Base-by-base conservation (phyloP, 2,329 filamentous ascomycete genomes). In the Neonectria faginata region DNA sequence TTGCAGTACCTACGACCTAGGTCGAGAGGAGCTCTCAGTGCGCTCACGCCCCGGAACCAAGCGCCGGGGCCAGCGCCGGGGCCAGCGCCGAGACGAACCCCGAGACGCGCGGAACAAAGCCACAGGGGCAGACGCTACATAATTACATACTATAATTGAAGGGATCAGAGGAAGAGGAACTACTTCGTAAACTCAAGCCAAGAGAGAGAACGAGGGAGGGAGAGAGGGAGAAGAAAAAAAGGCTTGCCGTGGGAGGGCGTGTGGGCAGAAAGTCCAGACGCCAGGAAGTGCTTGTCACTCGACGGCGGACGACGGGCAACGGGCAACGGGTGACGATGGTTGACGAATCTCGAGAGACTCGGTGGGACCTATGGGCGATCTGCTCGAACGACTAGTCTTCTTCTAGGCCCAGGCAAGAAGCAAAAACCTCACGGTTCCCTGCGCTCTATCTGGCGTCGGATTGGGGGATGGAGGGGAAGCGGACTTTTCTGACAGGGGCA, bases 331-430 rank as follows among this genome's bases (percentile, higher is more conserved):
- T 25, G 25, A 25, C 14, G 29, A 39, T 42, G 59, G 33, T 59
- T 60, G 53, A 67, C 57, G 62, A 67, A 71, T 57, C 44, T 54
- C 29, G 29, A 62, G 33, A 42, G 36, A 41, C 41, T 41, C 25
- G 18, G 36, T 69, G 70, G 70, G 68, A 67, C 67, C 66, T 68
- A 53, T 56, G 62, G 44, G 66, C 63, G 71, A 71, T 73, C 70
- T 73, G 65, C 72, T 74, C 69, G 70, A 74, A 74, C 65, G 72
- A 74, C 70, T 70, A n/a, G n/a, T n/a, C n/a, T n/a, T n/a, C n/a
- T n/a, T 73, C 70, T 70, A 69, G 67, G 65, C 62, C 65, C 60
- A 53, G 58, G 60, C 62, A 63, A 69, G 66, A 72, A 70, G 64
- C 62, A 68, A 65, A 67, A 64, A 57, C 53, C 59, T 67, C 57